These are phyloP conservation scores for Aspergillus melleus DNA, from an alignment of 2,329 filamentous ascomycete species.

Conservation along the genomic window DNA sequence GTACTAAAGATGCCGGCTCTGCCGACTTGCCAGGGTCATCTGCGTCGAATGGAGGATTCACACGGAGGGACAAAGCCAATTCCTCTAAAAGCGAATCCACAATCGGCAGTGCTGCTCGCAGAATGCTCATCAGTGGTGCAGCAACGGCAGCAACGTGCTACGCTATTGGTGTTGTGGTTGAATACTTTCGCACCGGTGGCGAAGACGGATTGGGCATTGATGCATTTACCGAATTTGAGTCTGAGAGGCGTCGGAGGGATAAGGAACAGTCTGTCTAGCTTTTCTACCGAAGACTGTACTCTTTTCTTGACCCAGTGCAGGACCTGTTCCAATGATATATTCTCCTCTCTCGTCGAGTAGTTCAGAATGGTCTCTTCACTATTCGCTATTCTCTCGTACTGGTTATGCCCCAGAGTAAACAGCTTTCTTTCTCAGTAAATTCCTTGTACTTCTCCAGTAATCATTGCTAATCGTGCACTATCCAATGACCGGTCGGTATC, in stretches of 20 bases:
- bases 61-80: neutral
- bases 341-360: neutral
- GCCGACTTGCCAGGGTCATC: neutral
- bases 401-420: no score
- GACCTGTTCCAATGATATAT: neutral
- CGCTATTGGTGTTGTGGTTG: slow-evolving; percentile 40
- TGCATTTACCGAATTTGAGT: slow-evolving; percentile 41
- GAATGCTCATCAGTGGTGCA: slow-evolving; percentile 36
- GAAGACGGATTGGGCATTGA: slow-evolving; percentile 38
- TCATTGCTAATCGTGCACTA: no score
- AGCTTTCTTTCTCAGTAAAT: no score
- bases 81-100: slow-evolving; percentile 13
- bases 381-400: no score
- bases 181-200: slow-evolving; percentile 45
- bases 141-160: slow-evolving; percentile 42
- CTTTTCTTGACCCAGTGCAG: neutral
- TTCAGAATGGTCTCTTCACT: no score
- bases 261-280: neutral
- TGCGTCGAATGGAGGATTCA: neutral
- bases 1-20: slow-evolving; percentile 11
- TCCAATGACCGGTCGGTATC: no score
- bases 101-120: slow-evolving; percentile 25
- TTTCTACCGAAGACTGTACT: neutral
- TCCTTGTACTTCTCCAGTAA: no score
- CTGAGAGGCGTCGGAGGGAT: slow-evolving; percentile 31